phyloP scores from a whole-genome alignment of 1,284 basidiomycete genomes.

The Cryptococcus sp. region DNA sequence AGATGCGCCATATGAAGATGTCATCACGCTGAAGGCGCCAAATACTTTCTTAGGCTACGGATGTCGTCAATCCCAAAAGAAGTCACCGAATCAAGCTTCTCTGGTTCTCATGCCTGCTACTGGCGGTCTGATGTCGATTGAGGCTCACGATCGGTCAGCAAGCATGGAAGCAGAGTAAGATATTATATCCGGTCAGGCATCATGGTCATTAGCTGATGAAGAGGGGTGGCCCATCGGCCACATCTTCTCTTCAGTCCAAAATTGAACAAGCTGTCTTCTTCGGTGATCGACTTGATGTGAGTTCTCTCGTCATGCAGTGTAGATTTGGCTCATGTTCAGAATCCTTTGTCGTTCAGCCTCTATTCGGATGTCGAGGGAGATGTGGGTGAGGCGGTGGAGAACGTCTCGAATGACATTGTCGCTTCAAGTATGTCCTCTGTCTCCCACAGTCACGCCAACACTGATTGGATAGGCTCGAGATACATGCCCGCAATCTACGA shows the following conservation, averaged over 20 bases:
- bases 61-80: neutral
- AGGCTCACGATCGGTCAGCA: slow-evolving; percentile 21
- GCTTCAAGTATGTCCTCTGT: slow-evolving; percentile 37
- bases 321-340: slow-evolving; percentile 25
- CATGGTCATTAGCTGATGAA: no score
- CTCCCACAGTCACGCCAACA: neutral
- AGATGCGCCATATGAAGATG: slow-evolving; percentile 40
- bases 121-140: slow-evolving; percentile 41
- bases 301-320: neutral
- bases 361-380: slow-evolving; percentile 49
- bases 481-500: slow-evolving; percentile 74
- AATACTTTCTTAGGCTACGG: slow-evolving; percentile 44
- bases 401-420: slow-evolving; percentile 50
- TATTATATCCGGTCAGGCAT: no score
- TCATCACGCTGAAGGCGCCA: slow-evolving; percentile 37
- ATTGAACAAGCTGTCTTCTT: slow-evolving; percentile 57
- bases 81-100: slow-evolving; percentile 10
- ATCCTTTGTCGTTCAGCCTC: slow-evolving; percentile 54
- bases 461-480: slow-evolving; percentile 56
- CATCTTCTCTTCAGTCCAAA: slow-evolving; percentile 45
- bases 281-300: slow-evolving; percentile 47
- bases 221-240: no score
- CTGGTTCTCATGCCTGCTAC: slow-evolving; percentile 35
- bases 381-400: slow-evolving; percentile 50
- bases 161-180: slow-evolving; percentile 9